phyloP scores from a whole-genome alignment of 176 grass and related monocot species.

The Lolium multiflorum region DNA sequence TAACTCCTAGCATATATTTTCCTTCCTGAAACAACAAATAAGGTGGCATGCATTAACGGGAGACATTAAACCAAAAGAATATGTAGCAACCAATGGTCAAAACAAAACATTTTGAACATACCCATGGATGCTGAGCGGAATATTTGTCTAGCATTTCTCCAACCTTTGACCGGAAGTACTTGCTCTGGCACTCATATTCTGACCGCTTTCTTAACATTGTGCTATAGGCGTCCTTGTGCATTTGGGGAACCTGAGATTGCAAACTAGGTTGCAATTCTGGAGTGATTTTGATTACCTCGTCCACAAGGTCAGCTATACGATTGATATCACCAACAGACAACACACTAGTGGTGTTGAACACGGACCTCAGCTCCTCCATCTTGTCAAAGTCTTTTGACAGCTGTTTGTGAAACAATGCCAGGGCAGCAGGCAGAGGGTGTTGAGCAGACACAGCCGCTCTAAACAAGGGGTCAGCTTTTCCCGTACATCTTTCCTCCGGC shows the following conservation, averaged over 20 bases:
- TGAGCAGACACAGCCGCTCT: background rate
- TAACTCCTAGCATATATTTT: background rate
- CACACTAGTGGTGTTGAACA: no score
- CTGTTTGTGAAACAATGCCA: background rate
- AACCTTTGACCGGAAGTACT: background rate
- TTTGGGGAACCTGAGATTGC: background rate
- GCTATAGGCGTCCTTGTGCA: background rate
- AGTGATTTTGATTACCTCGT: background rate
- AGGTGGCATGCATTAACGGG: background rate
- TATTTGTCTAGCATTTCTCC: background rate
- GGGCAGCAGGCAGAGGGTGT: background rate
- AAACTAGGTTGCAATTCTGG: background rate
- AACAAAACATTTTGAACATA: background rate
- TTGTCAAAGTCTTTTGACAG: no score
- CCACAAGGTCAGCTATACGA: background rate
- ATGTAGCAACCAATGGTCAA: background rate
- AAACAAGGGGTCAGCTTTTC: background rate
- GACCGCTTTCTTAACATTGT: background rate
- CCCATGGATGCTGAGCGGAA: background rate
- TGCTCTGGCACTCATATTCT: background rate
- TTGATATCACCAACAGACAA: background rate
- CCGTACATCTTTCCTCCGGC: no score
- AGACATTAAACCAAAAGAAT: background rate
- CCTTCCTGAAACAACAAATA: background rate
- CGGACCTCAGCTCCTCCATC: no score